Conservation (phyloP, 2,329 filamentous ascomycete species). For the Bretziella fagacearum region DNA sequence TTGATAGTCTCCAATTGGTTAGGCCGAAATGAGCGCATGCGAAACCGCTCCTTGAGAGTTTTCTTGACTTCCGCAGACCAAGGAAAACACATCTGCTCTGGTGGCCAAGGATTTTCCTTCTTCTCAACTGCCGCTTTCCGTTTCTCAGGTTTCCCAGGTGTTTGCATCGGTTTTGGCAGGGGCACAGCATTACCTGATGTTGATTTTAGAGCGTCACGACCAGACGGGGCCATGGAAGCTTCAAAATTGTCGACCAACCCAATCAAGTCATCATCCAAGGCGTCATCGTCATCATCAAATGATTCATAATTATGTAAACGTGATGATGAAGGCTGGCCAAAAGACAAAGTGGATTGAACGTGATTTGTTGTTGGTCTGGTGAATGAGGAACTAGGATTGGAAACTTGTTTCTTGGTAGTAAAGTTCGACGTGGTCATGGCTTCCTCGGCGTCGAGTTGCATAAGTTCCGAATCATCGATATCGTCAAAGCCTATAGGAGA, state of each 20-base stretch:
- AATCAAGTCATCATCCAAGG: slow-evolving; percentile 15
- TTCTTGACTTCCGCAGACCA: slow-evolving; percentile 79
- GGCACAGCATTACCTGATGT: slow-evolving; percentile 2
- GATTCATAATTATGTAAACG: slow-evolving; percentile 1
- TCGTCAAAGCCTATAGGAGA: slow-evolving; percentile 9
- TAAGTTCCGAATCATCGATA: slow-evolving; percentile 11
- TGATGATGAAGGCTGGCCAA: neutral
- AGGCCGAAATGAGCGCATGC: slow-evolving; percentile 68
- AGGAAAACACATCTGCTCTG: slow-evolving; percentile 43
- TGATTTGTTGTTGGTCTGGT: neutral
- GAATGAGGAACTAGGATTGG: neutral
- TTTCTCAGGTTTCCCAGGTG: slow-evolving; percentile 17
- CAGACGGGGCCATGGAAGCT: slow-evolving; percentile 21
- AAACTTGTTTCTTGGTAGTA: neutral
- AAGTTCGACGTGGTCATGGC: neutral
- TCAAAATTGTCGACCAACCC: slow-evolving; percentile 15
- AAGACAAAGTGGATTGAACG: neutral
- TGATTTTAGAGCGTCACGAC: neutral
- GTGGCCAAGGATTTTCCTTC: slow-evolving; percentile 24
- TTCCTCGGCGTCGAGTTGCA: slow-evolving; percentile 9
- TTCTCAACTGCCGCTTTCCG: slow-evolving; percentile 19
- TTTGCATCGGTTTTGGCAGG: slow-evolving; percentile 30
- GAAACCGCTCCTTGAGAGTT: slow-evolving; percentile 68
- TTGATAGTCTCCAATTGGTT: slow-evolving; percentile 96
- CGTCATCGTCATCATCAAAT: slow-evolving; percentile 13